Conservation (phyloP, 1,284 basidiomycete species). For the Vanrija sp. region DNA sequence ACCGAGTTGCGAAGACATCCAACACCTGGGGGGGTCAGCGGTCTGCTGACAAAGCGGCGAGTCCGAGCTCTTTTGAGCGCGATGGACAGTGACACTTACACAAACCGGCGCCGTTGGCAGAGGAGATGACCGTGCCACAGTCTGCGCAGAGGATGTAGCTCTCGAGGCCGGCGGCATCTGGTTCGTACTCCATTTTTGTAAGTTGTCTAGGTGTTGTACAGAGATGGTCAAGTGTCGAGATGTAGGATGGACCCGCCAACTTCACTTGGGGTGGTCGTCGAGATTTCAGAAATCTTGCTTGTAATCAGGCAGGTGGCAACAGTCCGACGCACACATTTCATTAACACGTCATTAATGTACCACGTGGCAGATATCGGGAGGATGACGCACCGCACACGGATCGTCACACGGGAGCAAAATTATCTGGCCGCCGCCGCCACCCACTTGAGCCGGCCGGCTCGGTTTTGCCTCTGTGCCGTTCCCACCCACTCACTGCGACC, state of each 20-base stretch:
- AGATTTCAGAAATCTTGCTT: conserved; percentile 3
- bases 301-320: conserved; percentile 5
- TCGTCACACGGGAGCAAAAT: not conserved
- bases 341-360: not conserved
- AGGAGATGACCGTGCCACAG: conserved; percentile 75
- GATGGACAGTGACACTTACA: conserved; percentile 52
- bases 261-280: too few species aligned
- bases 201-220: too few species aligned
- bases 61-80: not conserved
- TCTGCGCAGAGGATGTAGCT: conserved; percentile 50
- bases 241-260: too few species aligned
- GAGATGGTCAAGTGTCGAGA: too few species aligned
- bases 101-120: conserved; percentile 86
- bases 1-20: conserved; percentile 57
- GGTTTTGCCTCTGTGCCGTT: too few species aligned
- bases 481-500: too few species aligned
- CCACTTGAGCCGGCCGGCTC: too few species aligned
- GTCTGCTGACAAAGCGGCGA: conserved; percentile 53
- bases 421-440: not conserved
- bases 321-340: not conserved
- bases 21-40: conserved; percentile 24
- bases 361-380: too few species aligned
- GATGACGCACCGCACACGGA: not conserved
- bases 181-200: conserved; percentile 43
- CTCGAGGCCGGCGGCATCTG: conserved; percentile 40